Evolutionary conservation across 345 rosid species (phyloP), one percentile per base, ranked within the genome.

Genomic region (Carallia pectinifolia): DNA sequence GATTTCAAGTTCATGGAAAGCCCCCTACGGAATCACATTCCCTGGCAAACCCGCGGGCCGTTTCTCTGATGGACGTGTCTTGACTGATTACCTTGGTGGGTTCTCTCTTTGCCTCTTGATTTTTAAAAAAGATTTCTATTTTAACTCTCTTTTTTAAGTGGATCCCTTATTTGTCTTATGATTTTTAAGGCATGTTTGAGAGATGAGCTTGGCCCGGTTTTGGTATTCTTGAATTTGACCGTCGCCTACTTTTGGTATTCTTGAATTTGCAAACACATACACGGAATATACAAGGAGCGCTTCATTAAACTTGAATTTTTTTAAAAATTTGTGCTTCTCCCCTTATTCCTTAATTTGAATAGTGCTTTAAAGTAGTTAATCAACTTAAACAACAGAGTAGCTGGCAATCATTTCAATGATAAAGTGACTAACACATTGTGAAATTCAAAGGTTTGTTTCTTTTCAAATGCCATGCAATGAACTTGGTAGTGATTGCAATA

Each of bases 1-100:
- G 27, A 4, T 9, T 1, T n/a, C 80, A 12, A 58, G 34, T 67
- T 77, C 90, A 4, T 88, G 93, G 93, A 85, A 81, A 67, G 27
- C 63, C 4, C 93, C 93, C 10, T 86, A 88, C 17, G 93, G 90
- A 2, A 40, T 75, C 63, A 85, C 90, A 58, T 86, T 79, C 53
- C 93, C 93, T 1, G 90, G 90, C 6, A 83, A 74, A 72, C 93
- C 93, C 2, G 12, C 82, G 9, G 93, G 90, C 44, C 89, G 93
- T 6, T 83, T 67, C 73, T 88, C 90, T 27, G 86, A 86, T 55
- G 93, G 93, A 18, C 84, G 80, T 5, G 81, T 89, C 69, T 71
- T 78, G 37, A 86, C 91, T 1, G 94, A 87, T 65, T 85, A 64
- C 66, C 38, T 87, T 5, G 92, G 88, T 87, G 27, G 8, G 66